Conservation (phyloP, 2,329 filamentous ascomycete species). For the Trichophyton verrucosum region DNA sequence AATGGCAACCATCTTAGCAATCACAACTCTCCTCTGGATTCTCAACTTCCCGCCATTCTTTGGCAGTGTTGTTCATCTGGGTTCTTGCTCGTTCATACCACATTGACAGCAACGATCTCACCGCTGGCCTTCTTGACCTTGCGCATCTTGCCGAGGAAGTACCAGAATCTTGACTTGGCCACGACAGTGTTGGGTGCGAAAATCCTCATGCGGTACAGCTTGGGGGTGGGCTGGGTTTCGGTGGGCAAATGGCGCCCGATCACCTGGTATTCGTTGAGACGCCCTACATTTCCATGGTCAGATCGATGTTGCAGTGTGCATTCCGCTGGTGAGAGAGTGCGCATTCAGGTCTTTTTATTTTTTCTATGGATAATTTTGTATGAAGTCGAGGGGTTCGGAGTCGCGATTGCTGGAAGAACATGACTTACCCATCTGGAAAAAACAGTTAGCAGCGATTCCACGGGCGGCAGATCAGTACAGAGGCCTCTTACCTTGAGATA, state of each 20-base stretch:
- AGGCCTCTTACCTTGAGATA: conserved; percentile 38
- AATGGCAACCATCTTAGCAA: conserved; percentile 9
- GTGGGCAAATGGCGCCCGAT: conserved; percentile 98
- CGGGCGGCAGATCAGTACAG: conserved; percentile 12
- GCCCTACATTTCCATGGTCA: conserved; percentile 50
- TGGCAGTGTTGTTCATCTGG: too few species aligned
- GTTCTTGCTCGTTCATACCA: conserved; percentile 48
- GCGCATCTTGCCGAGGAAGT: conserved; percentile 97
- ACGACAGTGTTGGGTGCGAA: conserved; percentile 97
- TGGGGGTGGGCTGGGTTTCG: conserved; percentile 91
- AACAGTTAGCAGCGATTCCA: conserved; percentile 16
- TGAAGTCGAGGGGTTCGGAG: neutral
- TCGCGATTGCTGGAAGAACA: conserved; percentile 7
- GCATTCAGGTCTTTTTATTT: neutral
- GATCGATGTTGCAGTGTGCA: conserved; percentile 10
- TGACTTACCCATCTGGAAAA: conserved; percentile 50
- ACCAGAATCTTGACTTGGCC: conserved; percentile 99
- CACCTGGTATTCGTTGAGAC: conserved; percentile 99
- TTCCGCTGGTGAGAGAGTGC: neutral
- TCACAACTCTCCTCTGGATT: too few species aligned
- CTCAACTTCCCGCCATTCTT: too few species aligned
- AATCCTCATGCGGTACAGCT: conserved; percentile 99
- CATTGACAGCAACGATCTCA: conserved; percentile 95
- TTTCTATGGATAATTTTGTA: neutral
- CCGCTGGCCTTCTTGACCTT: conserved; percentile 99